Evolutionary conservation across 179 eudicot genomes (phyloP).

Genomic region (Carnegiea gigantea): DNA sequence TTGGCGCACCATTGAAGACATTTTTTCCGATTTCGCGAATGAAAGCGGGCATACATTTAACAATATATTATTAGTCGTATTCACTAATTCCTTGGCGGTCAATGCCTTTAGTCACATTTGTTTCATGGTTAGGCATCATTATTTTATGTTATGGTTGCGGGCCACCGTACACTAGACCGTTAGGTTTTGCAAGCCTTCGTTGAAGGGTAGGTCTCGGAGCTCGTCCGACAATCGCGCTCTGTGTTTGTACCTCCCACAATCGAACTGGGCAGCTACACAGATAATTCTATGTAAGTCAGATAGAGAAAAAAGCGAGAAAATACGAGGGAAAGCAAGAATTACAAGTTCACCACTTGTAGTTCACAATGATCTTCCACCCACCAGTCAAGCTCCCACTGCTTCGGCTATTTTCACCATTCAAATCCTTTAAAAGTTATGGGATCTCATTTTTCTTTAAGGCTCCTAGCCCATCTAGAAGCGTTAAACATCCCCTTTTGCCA

Average conservation of each 20-base stretch:
- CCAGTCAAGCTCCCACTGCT: conserved; percentile 32
- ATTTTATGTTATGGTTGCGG: too few species aligned
- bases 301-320: neutral
- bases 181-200: conserved; percentile 20
- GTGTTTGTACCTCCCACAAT: neutral
- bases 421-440: conserved; percentile 29
- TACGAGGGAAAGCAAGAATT: neutral
- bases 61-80: too few species aligned
- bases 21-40: too few species aligned
- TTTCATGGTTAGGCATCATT: too few species aligned
- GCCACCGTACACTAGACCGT: conserved; percentile 11
- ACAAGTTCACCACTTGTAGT: conserved; percentile 25
- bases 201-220: conserved; percentile 29
- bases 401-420: conserved; percentile 9
- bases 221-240: conserved; percentile 18
- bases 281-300: neutral
- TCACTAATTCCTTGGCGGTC: too few species aligned
- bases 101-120: too few species aligned
- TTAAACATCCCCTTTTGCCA: conserved; percentile 13
- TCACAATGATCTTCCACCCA: conserved; percentile 34
- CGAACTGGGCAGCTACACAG: conserved; percentile 19
- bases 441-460: conserved; percentile 7
- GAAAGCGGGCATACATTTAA: too few species aligned
- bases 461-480: conserved; percentile 1
- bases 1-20: too few species aligned